Evolutionary conservation across 2,329 filamentous ascomycete genomes (phyloP), one percentile per base, ranked within the genome.

Genomic region (Pseudogymnoascus sp.): DNA sequence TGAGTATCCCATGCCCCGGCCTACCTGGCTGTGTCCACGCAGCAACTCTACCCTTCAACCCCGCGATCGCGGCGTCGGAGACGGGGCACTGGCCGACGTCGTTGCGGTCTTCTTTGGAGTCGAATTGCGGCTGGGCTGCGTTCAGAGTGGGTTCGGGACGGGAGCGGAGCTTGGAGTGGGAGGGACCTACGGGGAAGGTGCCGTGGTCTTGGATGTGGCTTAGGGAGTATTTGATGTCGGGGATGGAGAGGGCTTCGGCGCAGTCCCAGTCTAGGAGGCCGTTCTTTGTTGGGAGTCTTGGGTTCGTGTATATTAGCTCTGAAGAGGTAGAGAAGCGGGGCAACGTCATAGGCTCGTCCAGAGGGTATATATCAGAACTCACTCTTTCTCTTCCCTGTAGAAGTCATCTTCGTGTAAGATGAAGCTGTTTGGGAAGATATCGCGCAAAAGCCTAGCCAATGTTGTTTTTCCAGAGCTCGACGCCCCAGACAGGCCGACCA

Each of bases 321-420:
- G 53, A 35, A 5, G 53, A 14, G 59, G n/a, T 7, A 44, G 16
- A 44, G 59, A 21, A n/a, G n/a, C n/a, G n/a, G n/a, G n/a, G 59
- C 7, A 60, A 35, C 53, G 25, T 14, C 50, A 59, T 44, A 23
- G 42, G 14, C 42, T 23, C 7, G 42, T 8, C 23, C 25, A 59
- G 53, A 14, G 4, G 33, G 33, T 33, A 4, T 6, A 33, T 33
- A 21, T 35, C 37, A 53, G 44, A 61, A 62, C 81, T 71, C 70
- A 90, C 82, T 91, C 82, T 31, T 82, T 77, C 73, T 97, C 93
- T 0, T 89, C 80, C 67, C 85, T 86, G 78, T 96, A 99, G 74
- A 97, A 99, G 75, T 99, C 94, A 77, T 99, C 94, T 74, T 96
- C 86, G 74, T 99, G 94, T 21, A 99, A 82, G 71, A 97, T 90